Conservation (phyloP, 768 basidiomycete genomes). For the Suillus alpinus region DNA sequence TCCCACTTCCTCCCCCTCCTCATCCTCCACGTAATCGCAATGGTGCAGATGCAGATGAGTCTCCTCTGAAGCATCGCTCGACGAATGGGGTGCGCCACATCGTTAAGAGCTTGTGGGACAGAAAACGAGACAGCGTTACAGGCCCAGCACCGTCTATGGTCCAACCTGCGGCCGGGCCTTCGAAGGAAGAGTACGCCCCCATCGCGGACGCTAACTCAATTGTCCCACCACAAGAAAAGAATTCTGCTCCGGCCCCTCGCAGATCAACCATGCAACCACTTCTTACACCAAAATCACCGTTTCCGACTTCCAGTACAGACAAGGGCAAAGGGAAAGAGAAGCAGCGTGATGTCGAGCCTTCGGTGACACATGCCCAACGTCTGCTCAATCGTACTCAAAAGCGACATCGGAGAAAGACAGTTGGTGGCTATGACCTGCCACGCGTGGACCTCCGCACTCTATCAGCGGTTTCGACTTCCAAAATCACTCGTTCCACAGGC, state of each 20-base stretch:
- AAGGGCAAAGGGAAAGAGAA: neutral
- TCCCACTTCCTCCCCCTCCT: neutral
- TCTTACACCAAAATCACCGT: neutral
- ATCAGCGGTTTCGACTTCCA: slow-evolving; percentile 9
- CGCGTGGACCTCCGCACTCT: slow-evolving; percentile 22
- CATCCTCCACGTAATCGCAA: neutral
- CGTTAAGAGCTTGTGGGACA: neutral
- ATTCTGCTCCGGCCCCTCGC: neutral
- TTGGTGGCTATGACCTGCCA: slow-evolving; percentile 12
- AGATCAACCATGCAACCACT: neutral
- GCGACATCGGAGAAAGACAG: slow-evolving; percentile 10
- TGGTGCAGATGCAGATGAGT: neutral
- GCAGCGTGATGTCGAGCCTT: neutral
- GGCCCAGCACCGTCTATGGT: neutral
- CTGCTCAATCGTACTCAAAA: neutral
- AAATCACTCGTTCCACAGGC: neutral
- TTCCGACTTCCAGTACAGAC: neutral
- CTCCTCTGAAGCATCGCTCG: slow-evolving; percentile 2
- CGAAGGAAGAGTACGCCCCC: neutral
- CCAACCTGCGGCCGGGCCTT: neutral
- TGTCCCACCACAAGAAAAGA: neutral
- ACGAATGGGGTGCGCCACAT: neutral
- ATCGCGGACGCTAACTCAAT: neutral
- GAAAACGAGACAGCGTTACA: neutral
- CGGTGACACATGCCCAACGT: neutral